phyloP scores from a whole-genome alignment of 2,329 filamentous ascomycete species.

The Dactylonectria estremocensis region DNA sequence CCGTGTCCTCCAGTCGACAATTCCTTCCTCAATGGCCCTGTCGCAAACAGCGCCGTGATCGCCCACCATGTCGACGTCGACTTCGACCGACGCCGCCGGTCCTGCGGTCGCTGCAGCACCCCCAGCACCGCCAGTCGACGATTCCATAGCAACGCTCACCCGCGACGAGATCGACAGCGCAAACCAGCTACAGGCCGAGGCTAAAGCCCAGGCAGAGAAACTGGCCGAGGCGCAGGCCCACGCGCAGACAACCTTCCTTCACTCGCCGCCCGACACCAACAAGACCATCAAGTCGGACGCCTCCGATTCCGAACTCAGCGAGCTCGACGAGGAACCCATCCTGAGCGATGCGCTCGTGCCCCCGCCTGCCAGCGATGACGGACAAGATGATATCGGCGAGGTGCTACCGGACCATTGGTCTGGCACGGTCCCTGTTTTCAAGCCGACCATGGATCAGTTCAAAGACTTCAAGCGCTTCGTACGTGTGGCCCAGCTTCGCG shows the following conservation, averaged over 20 bases:
- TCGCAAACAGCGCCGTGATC: slow-evolving; percentile 56
- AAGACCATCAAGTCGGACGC: slow-evolving; percentile 71
- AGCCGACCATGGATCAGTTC: slow-evolving; percentile 95
- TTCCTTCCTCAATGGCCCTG: slow-evolving; percentile 52
- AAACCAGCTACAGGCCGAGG: slow-evolving; percentile 54
- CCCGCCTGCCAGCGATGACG: slow-evolving; percentile 43
- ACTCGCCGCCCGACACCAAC: slow-evolving; percentile 77
- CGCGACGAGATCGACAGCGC: slow-evolving; percentile 53
- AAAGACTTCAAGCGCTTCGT: slow-evolving; percentile 94
- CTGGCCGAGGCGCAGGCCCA: slow-evolving; percentile 17
- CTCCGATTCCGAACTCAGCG: slow-evolving; percentile 77
- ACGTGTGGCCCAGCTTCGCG: slow-evolving; percentile 52
- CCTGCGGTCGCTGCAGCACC: slow-evolving; percentile 64
- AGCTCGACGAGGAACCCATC: slow-evolving; percentile 71
- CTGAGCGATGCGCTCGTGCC: slow-evolving; percentile 52
- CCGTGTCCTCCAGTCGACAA: slow-evolving; percentile 29
- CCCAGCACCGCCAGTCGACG: slow-evolving; percentile 48
- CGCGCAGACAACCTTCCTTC: slow-evolving; percentile 62
- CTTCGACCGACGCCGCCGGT: slow-evolving; percentile 68
- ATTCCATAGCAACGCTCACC: slow-evolving; percentile 45
- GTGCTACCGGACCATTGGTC: slow-evolving; percentile 91
- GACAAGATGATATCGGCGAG: slow-evolving; percentile 78
- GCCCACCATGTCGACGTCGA: slow-evolving; percentile 64
- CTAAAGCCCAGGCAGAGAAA: slow-evolving; percentile 9
- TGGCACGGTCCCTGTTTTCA: slow-evolving; percentile 93